These are phyloP conservation scores for Huiozyma sinensis DNA, from an alignment of 805 yeast species.

Conservation along the genomic window DNA sequence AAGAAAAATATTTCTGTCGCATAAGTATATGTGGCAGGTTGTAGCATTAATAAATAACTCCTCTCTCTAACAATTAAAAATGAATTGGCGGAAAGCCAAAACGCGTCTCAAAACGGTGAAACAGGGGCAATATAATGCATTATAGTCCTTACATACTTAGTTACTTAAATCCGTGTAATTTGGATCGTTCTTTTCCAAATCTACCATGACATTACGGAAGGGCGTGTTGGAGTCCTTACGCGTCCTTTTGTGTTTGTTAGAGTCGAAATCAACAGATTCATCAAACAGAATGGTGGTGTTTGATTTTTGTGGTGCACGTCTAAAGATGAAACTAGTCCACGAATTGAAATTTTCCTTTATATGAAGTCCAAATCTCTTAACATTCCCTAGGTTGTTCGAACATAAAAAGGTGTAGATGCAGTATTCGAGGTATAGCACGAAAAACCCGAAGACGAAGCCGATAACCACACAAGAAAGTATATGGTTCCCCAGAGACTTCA, in stretches of 20 bases:
- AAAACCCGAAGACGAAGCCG: slow-evolving; percentile 2
- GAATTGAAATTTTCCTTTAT: not conserved
- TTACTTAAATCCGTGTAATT: slow-evolving; percentile 5
- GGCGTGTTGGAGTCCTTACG: slow-evolving; percentile 6
- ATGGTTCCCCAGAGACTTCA: slow-evolving; percentile 55
- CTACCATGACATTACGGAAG: not conserved
- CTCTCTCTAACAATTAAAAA: no score
- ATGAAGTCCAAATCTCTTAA: not conserved
- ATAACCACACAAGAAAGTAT: slow-evolving; percentile 31
- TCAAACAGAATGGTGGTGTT: slow-evolving; percentile 2
- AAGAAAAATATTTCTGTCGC: no score
- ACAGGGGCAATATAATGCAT: no score
- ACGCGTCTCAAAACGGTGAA: no score
- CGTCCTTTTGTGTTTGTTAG: slow-evolving; percentile 4
- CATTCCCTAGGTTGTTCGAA: slow-evolving; percentile 3
- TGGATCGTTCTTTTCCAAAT: slow-evolving; percentile 4
- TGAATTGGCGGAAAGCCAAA: no score
- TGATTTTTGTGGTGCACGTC: not conserved
- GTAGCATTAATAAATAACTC: no score
- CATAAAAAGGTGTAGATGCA: slow-evolving; percentile 34
- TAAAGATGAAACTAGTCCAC: not conserved
- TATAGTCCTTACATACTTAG: no score
- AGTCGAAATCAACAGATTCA: not conserved
- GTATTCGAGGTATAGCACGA: slow-evolving; percentile 35
- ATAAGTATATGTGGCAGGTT: no score